Percentiles rank a stretch among this genome's conserved stretches.
Conservation (phyloP, 345 rosid species). For the Gynandropsis gynandra region DNA sequence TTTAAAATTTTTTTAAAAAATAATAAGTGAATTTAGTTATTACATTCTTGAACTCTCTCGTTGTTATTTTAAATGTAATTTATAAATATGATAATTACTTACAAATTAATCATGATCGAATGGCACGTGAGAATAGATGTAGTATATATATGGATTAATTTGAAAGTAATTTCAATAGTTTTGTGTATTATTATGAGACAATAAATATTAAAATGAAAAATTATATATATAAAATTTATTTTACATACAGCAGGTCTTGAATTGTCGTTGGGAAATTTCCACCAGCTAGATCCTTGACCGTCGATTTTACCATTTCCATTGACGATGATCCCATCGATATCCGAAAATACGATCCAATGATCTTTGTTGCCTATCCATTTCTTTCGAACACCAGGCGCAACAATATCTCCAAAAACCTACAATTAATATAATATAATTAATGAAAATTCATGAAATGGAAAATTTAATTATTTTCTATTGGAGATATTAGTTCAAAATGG, state of each 20-base stretch:
- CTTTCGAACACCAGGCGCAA: slow-evolving; percentile 25
- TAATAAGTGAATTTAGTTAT: not conserved
- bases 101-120: too few species aligned
- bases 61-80: too few species aligned
- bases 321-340: slow-evolving; percentile 25
- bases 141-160: not conserved
- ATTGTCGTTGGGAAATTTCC: slow-evolving; percentile 29
- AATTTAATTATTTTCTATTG: too few species aligned
- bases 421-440: slow-evolving; percentile 6
- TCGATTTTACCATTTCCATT: slow-evolving; percentile 29
- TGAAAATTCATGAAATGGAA: not conserved
- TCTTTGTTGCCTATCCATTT: slow-evolving; percentile 27
- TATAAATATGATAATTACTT: too few species aligned
- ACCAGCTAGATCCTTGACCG: slow-evolving; percentile 41
- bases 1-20: not conserved
- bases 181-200: too few species aligned
- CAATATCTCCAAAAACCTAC: slow-evolving; percentile 27
- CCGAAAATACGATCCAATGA: slow-evolving; percentile 29
- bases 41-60: too few species aligned
- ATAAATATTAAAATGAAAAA: not conserved
- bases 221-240: not conserved
- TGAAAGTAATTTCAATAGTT: too few species aligned
- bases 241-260: slow-evolving; percentile 29
- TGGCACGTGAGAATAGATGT: too few species aligned
- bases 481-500: too few species aligned